Percentiles rank a stretch among this genome's conserved stretches.
Evolutionary conservation across 257 asterid genomes (phyloP).

Genomic region (Nicotiana knightiana): DNA sequence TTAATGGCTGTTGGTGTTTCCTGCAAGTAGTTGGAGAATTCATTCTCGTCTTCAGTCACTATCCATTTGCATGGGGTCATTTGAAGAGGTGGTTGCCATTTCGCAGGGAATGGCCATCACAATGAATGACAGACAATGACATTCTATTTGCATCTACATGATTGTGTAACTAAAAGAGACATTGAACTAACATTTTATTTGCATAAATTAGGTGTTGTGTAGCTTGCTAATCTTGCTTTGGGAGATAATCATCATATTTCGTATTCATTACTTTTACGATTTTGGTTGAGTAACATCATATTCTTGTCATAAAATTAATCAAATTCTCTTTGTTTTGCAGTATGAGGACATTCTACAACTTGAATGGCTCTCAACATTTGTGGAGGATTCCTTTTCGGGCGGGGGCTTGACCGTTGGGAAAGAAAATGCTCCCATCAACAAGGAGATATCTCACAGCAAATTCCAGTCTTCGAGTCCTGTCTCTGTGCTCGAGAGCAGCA

Average conservation of each 20-base stretch:
- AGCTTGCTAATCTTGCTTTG: neutral
- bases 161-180: too few relatives aligned
- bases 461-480: conserved; percentile 63
- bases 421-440: conserved; percentile 29
- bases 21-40: too few relatives aligned
- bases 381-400: conserved; percentile 73
- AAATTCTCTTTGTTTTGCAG: conserved; percentile 27
- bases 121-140: neutral
- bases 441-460: conserved; percentile 27
- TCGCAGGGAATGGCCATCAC: neutral
- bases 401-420: conserved; percentile 51
- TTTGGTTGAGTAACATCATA: too few relatives aligned
- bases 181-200: neutral
- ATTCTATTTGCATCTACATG: neutral
- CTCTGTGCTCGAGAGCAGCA: conserved; percentile 76
- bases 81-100: neutral
- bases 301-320: too few relatives aligned
- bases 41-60: neutral
- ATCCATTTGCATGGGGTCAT: neutral
- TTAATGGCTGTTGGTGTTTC: too few relatives aligned
- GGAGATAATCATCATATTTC: neutral
- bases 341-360: conserved; percentile 60
- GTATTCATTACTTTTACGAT: too few relatives aligned
- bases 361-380: conserved; percentile 69
- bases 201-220: neutral